These are phyloP conservation scores for Spathaspora sp. DNA, from an alignment of 805 yeast species.

Conservation along the genomic window DNA sequence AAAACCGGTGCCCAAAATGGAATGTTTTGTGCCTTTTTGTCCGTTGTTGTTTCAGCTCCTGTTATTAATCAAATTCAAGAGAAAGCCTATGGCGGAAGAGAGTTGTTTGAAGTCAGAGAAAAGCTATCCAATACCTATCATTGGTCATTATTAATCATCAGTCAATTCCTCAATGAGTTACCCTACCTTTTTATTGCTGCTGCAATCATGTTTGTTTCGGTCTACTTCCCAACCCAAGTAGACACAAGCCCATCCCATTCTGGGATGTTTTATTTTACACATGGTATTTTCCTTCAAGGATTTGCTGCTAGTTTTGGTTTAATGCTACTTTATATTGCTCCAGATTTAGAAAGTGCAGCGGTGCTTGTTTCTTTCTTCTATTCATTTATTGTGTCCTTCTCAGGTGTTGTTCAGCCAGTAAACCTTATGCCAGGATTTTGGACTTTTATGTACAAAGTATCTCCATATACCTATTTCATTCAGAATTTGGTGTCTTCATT, in stretches of 20 bases:
- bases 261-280: conserved; percentile 30
- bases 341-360: conserved; percentile 65
- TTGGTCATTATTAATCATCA: conserved; percentile 57
- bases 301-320: conserved; percentile 34
- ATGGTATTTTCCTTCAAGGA: conserved; percentile 23
- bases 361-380: conserved; percentile 54
- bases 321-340: conserved; percentile 51
- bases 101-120: conserved; percentile 67
- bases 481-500: conserved; percentile 47
- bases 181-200: conserved; percentile 46
- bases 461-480: conserved; percentile 71
- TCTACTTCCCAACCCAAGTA: conserved; percentile 48
- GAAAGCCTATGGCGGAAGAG: conserved; percentile 54
- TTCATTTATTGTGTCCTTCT: conserved; percentile 58
- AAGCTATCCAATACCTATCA: conserved; percentile 68
- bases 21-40: conserved; percentile 57
- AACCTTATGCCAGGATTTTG: conserved; percentile 72
- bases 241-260: conserved; percentile 39
- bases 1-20: conserved; percentile 56
- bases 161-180: conserved; percentile 54
- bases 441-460: conserved; percentile 76
- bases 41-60: conserved; percentile 56
- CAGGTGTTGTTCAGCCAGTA: conserved; percentile 65
- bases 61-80: conserved; percentile 61
- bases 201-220: conserved; percentile 34